These are phyloP conservation scores for Aquanectria penicillioides DNA, from an alignment of 2,329 filamentous ascomycete species.

Conservation along the genomic window DNA sequence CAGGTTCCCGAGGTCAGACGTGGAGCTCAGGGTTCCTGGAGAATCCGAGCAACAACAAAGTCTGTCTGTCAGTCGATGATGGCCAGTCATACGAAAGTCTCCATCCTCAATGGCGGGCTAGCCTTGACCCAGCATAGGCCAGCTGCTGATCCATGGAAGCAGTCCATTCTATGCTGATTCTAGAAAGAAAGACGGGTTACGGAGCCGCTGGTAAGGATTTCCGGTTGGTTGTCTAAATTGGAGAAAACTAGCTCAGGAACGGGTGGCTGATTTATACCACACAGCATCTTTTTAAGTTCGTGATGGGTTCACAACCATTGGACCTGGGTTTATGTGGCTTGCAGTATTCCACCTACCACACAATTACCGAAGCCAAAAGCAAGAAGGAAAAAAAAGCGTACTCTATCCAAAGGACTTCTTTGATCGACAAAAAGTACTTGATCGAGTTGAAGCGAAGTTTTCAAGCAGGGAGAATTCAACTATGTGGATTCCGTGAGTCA, in stretches of 20 bases:
- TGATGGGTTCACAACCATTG: too few relatives aligned
- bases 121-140: slow-evolving; percentile 15
- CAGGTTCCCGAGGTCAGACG: slow-evolving; percentile 8
- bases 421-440: neutral
- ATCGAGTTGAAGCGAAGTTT: neutral
- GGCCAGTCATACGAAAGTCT: slow-evolving; percentile 7
- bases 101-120: slow-evolving; percentile 11
- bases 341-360: too few relatives aligned
- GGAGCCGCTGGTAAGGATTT: neutral
- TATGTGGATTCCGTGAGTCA: slow-evolving; percentile 25
- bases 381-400: neutral
- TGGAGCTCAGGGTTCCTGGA: neutral
- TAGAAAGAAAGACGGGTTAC: slow-evolving; percentile 13
- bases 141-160: slow-evolving; percentile 12
- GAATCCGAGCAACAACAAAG: slow-evolving; percentile 1
- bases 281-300: too few relatives aligned
- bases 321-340: neutral
- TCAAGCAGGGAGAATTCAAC: slow-evolving; percentile 2
- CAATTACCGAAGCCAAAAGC: neutral
- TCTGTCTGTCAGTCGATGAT: slow-evolving; percentile 18
- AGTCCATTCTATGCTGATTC: slow-evolving; percentile 7
- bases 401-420: too few relatives aligned
- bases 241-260: slow-evolving; percentile 4
- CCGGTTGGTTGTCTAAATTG: slow-evolving; percentile 1
- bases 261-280: neutral